These are phyloP conservation scores for Boletellus emodensis DNA, from an alignment of 768 basidiomycete genomes.

Conservation along the genomic window DNA sequence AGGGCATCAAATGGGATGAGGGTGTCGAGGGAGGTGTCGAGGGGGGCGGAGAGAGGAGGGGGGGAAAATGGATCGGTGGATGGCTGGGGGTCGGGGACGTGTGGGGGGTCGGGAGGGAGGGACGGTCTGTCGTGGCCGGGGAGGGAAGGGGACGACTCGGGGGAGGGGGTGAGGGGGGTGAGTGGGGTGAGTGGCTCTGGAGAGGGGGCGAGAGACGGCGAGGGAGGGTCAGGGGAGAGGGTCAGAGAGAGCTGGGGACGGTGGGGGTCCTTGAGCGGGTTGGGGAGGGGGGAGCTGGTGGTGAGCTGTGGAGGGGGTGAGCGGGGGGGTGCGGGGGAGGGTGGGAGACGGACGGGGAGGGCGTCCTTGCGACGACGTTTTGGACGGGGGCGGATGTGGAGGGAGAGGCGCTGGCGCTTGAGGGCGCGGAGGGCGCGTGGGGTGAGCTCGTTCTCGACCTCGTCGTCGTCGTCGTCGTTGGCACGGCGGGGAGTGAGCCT, in stretches of 20 bases:
- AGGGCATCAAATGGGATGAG: conserved; percentile 27
- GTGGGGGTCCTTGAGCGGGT: no score
- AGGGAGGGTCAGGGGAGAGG: neutral
- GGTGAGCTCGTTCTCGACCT: conserved; percentile 31
- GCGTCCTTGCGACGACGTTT: conserved; percentile 25
- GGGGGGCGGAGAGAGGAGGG: conserved; percentile 2
- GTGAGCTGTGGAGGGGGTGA: no score
- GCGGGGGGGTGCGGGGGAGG: neutral
- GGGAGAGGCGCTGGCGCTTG: conserved; percentile 28
- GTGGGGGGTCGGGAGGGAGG: conserved; percentile 4
- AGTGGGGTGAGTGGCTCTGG: conserved; percentile 7
- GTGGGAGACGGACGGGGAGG: neutral
- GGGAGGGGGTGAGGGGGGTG: conserved; percentile 22
- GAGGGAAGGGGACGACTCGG: conserved; percentile 19
- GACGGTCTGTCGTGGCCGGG: conserved; percentile 25
- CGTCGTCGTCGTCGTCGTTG: conserved; percentile 1
- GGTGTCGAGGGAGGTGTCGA: conserved; percentile 23
- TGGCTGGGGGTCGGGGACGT: neutral
- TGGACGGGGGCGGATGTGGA: conserved; percentile 23
- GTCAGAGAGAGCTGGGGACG: neutral
- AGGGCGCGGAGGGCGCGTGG: conserved; percentile 33
- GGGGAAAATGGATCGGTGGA: conserved; percentile 1
- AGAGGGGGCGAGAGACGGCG: neutral
- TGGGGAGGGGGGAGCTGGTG: no score
- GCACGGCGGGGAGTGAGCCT: conserved; percentile 16